phyloP scores from a whole-genome alignment of 495 filamentous ascomycete genomes.

The Hypoxylon perforatum region DNA sequence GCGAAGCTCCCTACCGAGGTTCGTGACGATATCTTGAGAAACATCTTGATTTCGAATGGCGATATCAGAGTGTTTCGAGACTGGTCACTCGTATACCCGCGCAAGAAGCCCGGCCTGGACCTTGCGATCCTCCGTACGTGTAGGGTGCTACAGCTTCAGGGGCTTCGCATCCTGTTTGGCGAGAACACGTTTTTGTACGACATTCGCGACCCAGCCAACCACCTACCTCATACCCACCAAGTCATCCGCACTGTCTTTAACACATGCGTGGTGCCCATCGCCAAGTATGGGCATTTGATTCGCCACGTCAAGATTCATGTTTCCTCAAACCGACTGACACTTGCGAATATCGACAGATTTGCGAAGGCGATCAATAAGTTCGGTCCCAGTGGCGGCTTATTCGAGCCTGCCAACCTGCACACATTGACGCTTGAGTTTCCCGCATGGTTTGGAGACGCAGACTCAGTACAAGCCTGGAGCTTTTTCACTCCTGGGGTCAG shows the following conservation, averaged over 20 bases:
- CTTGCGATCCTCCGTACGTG: constrained; percentile 48
- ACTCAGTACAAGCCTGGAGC: constrained; percentile 25
- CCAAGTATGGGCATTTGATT: constrained; percentile 50
- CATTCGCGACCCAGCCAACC: constrained; percentile 46
- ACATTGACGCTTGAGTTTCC: constrained; percentile 48
- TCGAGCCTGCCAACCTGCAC: constrained; percentile 43
- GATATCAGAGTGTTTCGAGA: constrained; percentile 48
- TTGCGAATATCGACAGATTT: constrained; percentile 8
- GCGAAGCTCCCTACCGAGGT: constrained; percentile 45
- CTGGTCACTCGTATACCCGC: constrained; percentile 48
- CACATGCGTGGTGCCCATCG: constrained; percentile 42
- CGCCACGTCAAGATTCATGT: constrained; percentile 52
- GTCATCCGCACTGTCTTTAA: constrained; percentile 1
- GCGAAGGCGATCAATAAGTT: constrained; percentile 34
- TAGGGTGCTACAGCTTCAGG: constrained; percentile 42
- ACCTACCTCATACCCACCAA: neutral
- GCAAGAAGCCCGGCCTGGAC: constrained; percentile 34
- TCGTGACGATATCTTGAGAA: constrained; percentile 49
- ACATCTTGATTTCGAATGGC: constrained; percentile 45
- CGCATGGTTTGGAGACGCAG: neutral
- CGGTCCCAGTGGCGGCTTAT: constrained; percentile 22
- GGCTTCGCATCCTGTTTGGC: constrained; percentile 49
- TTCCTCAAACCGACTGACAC: constrained; percentile 42
- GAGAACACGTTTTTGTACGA: constrained; percentile 55
- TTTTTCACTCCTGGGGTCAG: constrained; percentile 34